Conservation (phyloP, 371 early-diverging fungal genomes). For the Thermomucor indicae-seudaticae region DNA sequence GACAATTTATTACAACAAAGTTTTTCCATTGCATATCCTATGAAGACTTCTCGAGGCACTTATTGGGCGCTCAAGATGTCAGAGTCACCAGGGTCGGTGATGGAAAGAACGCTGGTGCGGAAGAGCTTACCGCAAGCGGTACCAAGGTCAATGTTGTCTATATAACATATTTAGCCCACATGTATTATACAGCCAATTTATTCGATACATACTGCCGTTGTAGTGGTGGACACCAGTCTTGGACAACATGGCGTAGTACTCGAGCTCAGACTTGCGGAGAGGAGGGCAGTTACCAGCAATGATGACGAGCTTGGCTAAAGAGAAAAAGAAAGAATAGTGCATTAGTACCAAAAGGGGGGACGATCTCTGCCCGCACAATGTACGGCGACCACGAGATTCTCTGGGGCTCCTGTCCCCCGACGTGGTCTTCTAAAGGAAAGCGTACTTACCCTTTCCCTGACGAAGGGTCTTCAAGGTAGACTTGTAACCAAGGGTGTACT, state of each 20-base stretch:
- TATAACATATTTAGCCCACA: background rate
- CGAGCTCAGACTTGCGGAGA: slow-evolving; percentile 98
- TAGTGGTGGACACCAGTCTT: slow-evolving; percentile 99
- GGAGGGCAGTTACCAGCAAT: slow-evolving; percentile 98
- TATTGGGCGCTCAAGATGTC: slow-evolving; percentile 51
- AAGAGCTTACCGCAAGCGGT: slow-evolving; percentile 99
- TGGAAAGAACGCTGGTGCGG: slow-evolving; percentile 87
- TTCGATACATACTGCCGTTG: slow-evolving; percentile 67
- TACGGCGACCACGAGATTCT: slow-evolving; percentile 4
- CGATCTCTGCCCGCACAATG: slow-evolving; percentile 34
- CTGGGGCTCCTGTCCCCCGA: slow-evolving; percentile 35
- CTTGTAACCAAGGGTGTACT: slow-evolving; percentile 97
- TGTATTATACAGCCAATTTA: background rate
- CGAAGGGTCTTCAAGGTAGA: slow-evolving; percentile 96
- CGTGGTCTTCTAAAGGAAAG: slow-evolving; percentile 1
- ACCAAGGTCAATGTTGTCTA: slow-evolving; percentile 97
- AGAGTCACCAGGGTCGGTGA: slow-evolving; percentile 98
- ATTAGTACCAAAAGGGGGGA: slow-evolving; percentile 21
- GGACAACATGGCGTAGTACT: slow-evolving; percentile 99
- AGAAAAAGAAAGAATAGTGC: slow-evolving; percentile 9
- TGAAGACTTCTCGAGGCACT: slow-evolving; percentile 1
- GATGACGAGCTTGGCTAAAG: slow-evolving; percentile 93
- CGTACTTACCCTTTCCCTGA: slow-evolving; percentile 87
- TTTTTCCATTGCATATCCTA: no score
- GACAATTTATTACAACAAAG: no score